Conservation (phyloP, 768 basidiomycete species). For the Lyophyllum shimeji region DNA sequence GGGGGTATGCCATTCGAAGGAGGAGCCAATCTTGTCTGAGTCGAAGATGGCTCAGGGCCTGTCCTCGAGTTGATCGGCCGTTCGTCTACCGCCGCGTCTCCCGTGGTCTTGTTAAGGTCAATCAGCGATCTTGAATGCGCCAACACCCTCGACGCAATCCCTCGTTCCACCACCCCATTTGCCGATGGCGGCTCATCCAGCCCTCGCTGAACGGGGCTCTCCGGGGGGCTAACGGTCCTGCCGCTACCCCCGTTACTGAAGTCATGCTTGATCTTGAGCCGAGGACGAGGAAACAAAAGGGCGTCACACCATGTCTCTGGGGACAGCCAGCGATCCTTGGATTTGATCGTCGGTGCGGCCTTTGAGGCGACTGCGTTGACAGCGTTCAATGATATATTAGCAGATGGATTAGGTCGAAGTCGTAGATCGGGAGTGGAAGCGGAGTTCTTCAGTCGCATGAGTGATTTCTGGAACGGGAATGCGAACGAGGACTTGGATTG, state of each 20-base stretch:
- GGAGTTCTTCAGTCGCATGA: slow-evolving; percentile 47
- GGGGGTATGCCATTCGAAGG: neutral
- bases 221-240: slow-evolving; percentile 50
- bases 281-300: slow-evolving; percentile 71
- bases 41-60: neutral
- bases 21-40: neutral
- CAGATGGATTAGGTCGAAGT: neutral
- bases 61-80: neutral
- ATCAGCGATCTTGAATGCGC: slow-evolving; percentile 48
- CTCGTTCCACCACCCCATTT: slow-evolving; percentile 19
- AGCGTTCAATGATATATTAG: neutral
- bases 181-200: slow-evolving; percentile 8
- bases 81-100: neutral
- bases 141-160: slow-evolving; percentile 44
- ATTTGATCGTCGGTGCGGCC: slow-evolving; percentile 28
- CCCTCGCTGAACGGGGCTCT: slow-evolving; percentile 35
- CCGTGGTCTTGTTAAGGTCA: slow-evolving; percentile 25
- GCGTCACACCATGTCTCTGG: slow-evolving; percentile 85
- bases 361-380: slow-evolving; percentile 2
- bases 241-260: slow-evolving; percentile 17
- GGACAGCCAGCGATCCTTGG: slow-evolving; percentile 65
- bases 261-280: slow-evolving; percentile 54
- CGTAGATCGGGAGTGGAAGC: slow-evolving; percentile 69
- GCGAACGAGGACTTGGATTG: slow-evolving; percentile 4
- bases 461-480: neutral